Conservation (phyloP, 805 yeast genomes). For the Millerozyma acaciae region DNA sequence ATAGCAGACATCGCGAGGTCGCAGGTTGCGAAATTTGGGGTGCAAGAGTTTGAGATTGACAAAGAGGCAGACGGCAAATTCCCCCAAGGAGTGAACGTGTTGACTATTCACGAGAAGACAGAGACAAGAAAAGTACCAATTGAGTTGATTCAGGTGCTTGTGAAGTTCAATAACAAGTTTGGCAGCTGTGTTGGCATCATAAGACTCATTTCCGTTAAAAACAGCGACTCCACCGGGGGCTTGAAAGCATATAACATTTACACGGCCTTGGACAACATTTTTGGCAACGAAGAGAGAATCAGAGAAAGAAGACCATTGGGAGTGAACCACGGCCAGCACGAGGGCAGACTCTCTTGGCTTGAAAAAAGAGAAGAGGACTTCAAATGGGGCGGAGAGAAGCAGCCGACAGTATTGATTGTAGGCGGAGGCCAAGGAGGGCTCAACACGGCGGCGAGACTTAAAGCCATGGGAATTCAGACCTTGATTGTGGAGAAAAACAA, state of each 20-base stretch:
- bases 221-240: constrained; percentile 17
- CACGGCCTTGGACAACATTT: constrained; percentile 31
- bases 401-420: constrained; percentile 42
- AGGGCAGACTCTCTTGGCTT: constrained; percentile 35
- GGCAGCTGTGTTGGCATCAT: constrained; percentile 32
- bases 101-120: constrained; percentile 22
- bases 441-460: constrained; percentile 40
- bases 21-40: constrained; percentile 13
- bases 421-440: constrained; percentile 49
- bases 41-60: constrained; percentile 26
- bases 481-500: constrained; percentile 35
- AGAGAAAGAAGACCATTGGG: constrained; percentile 33
- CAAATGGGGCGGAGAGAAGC: constrained; percentile 24
- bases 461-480: constrained; percentile 36
- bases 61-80: constrained; percentile 21
- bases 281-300: constrained; percentile 26
- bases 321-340: constrained; percentile 36
- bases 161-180: constrained; percentile 24
- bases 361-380: constrained; percentile 29
- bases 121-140: constrained; percentile 21
- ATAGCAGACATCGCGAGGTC: constrained; percentile 16
- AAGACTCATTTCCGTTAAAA: constrained; percentile 22
- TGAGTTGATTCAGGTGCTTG: constrained; percentile 32
- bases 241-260: constrained; percentile 30
- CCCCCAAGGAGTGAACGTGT: constrained; percentile 25